Evolutionary conservation across 2,329 filamentous ascomycete species (phyloP), one percentile per base, ranked within the genome.

Genomic region (Epichloe uncinata): DNA sequence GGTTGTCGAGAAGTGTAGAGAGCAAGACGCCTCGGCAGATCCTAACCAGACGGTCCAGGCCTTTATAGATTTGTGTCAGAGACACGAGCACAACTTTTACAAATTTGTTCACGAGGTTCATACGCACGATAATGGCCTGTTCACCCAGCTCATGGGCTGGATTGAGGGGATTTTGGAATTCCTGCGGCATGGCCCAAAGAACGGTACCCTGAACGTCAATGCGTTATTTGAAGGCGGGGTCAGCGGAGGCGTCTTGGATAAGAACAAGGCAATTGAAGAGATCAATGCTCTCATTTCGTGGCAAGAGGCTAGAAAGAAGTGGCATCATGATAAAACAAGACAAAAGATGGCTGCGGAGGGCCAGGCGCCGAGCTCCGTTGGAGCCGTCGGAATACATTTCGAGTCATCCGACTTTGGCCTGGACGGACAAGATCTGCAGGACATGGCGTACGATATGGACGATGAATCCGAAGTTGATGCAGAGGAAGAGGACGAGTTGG

Each of bases 91-190:
- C 64, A 95, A 95, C 68, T 91, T 64, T 98, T 26, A 97, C 77
- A 97, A 95, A 66, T 98, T 98, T 65, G 85, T 98, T 3, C 93
- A 98, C 65, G 93, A 98, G 68, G 91, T 98, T 1, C 93, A 98
- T 63, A 82, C 87, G 6, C 91, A 98, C 60, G 93, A 98, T 64
- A 95, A 98, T 55, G 93, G 93, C 0, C 78, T 98, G 1, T 98
- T 98, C 60, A 90, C 89, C 36, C 87, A 94, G 60, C 77, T 98
- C 47, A 98, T 98, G 93, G 82, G 82, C 26, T 97, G 93, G 93
- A 83, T 97, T 43, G 93, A 98, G 69, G 86, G 85, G 36, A 97
- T 98, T 52, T 78, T 98, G 5, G 87, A 93, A 54, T 98, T 97
- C 68, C 72, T 98, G 34, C 81, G 91, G 43, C 83, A 89, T 55